Base-by-base conservation (phyloP, 2,329 filamentous ascomycete genomes). In the Clonostachys rosea region DNA sequence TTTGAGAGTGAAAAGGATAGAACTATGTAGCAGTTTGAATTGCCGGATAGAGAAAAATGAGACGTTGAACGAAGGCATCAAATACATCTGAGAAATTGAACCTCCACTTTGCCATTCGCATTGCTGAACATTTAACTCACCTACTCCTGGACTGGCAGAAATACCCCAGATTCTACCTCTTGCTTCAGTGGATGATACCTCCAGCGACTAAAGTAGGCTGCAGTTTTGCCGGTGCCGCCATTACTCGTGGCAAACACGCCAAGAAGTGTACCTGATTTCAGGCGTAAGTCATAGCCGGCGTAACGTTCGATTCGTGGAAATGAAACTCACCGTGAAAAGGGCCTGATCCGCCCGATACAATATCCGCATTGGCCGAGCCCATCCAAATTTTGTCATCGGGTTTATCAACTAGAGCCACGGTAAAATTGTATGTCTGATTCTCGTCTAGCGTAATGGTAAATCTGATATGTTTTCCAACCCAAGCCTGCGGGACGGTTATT, bases 161-260 rank as follows among this genome's bases (percentile, higher is more conserved):
- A 30, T 10, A 30, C 24, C 24, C 24, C 24, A 30, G 24, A 30
- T 30, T 30, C 36, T 11, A 51, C 46, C 40, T 51, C 44, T 17
- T 51, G 49, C 16, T 17, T 42, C 14, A 49, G 10, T 14, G 66
- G 65, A 1, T 50, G 57, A 51, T 78, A 78, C 48, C 59, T 65
- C 74, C 76, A 79, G 17, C 69, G 61, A 6, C 62, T 67, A 43
- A 79, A 59, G 55, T 75, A 78, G 4, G 71, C 73, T 5, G 68
- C 64, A 34, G 69, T 68, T 3, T 54, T 64, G 3, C 66, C 69
- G 11, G 64, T 57, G 3, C 66, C 66, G 1, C 75, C 76, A 51
- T 81, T 80, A 30, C 62, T 75, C 5, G 77, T 80, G 39, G 70
- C 71, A 55, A 79, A 81, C 1, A 72, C 65, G 1, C 76, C 77